phyloP scores from a whole-genome alignment of 257 asterid species.

The Solanum corneliomulleri region DNA sequence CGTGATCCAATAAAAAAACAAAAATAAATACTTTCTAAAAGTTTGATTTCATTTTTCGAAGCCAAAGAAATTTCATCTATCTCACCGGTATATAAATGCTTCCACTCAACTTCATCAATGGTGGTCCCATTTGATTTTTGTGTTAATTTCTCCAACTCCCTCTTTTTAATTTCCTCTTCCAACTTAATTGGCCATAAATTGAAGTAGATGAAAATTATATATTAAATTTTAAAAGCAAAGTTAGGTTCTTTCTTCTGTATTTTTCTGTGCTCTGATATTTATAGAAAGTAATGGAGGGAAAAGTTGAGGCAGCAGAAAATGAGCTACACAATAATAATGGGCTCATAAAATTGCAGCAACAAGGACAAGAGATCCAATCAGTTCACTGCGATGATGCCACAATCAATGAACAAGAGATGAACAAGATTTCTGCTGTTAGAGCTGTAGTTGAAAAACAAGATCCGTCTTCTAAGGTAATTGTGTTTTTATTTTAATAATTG shows the following conservation, averaged over 20 bases:
- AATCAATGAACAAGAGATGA: conserved; percentile 19
- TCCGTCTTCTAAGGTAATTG: conserved; percentile 49
- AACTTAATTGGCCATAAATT: not conserved
- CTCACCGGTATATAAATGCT: not conserved
- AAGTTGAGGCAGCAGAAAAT: not conserved
- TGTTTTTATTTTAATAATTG: not conserved
- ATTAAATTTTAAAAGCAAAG: not conserved
- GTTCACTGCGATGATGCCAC: not conserved
- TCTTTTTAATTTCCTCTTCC: not conserved
- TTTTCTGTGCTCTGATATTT: not conserved
- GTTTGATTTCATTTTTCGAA: not conserved
- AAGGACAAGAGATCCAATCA: not conserved
- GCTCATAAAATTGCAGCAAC: not conserved
- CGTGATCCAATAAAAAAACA: not conserved
- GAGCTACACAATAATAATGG: not conserved
- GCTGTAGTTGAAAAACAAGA: conserved; percentile 36
- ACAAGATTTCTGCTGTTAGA: conserved; percentile 30
- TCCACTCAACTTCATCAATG: not conserved
- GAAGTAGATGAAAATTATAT: not conserved
- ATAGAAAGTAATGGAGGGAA: not conserved
- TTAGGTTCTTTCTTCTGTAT: not conserved
- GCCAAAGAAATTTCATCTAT: not conserved
- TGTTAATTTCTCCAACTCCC: not conserved
- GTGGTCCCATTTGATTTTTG: not conserved
- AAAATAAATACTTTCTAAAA: not conserved